Percentiles rank a stretch among this genome's conserved stretches.
phyloP scores from a whole-genome alignment of 371 early-diverging fungal species.

The Mucor indicus region DNA sequence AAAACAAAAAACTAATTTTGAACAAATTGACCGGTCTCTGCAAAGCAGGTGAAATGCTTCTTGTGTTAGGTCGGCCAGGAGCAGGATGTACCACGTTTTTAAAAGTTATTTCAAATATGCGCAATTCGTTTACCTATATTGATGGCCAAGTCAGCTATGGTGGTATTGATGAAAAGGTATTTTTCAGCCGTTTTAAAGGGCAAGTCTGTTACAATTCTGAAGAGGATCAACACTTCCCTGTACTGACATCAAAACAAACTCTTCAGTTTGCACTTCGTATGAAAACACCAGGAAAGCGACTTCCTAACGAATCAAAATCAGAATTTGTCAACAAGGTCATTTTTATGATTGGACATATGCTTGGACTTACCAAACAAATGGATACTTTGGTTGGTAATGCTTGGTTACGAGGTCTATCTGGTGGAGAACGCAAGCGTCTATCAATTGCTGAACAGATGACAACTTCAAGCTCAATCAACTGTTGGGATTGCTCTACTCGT shows the following conservation, averaged over 20 bases:
- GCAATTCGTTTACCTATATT: slow-evolving; percentile 39
- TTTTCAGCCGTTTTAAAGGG: slow-evolving; percentile 37
- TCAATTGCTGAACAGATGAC: slow-evolving; percentile 77
- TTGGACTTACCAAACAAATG: slow-evolving; percentile 59
- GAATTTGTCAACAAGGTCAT: slow-evolving; percentile 35
- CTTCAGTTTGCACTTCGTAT: slow-evolving; percentile 52
- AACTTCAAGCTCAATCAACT: slow-evolving; percentile 56
- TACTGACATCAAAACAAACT: slow-evolving; percentile 52
- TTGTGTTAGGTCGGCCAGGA: slow-evolving; percentile 58
- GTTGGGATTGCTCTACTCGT: slow-evolving; percentile 75
- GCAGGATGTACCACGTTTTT: slow-evolving; percentile 56
- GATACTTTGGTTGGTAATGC: slow-evolving; percentile 76
- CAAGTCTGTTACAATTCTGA: slow-evolving; percentile 58
- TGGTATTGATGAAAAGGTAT: slow-evolving; percentile 41
- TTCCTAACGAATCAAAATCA: slow-evolving; percentile 30
- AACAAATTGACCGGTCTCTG: slow-evolving; percentile 39
- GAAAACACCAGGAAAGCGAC: slow-evolving; percentile 48
- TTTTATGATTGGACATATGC: slow-evolving; percentile 45
- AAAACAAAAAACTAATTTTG: slow-evolving; percentile 33
- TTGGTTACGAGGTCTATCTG: slow-evolving; percentile 64
- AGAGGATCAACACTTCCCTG: slow-evolving; percentile 56
- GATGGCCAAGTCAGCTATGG: slow-evolving; percentile 47
- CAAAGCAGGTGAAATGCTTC: slow-evolving; percentile 58
- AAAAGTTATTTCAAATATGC: slow-evolving; percentile 52
- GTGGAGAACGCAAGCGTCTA: slow-evolving; percentile 76